Conservation (phyloP, 805 yeast species). For the Wickerhamiella allomyrinae region DNA sequence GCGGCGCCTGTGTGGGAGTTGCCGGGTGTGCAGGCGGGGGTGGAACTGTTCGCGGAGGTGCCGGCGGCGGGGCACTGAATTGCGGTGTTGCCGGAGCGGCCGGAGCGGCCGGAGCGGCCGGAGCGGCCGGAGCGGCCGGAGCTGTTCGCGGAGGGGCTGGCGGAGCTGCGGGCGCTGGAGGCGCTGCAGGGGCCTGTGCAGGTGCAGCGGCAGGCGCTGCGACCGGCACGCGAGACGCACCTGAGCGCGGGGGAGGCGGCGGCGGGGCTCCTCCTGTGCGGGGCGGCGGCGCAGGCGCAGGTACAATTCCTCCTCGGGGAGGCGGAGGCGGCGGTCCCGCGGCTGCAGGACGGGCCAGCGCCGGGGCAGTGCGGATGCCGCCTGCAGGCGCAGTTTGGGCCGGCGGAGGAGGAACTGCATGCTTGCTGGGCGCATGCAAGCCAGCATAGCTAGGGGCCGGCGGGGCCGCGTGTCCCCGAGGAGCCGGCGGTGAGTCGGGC, state of each 20-base stretch:
- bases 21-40: conserved; percentile 14
- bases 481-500: neutral
- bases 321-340: conserved; percentile 3
- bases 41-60: conserved; percentile 11
- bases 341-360: neutral
- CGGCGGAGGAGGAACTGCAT: neutral
- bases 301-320: conserved; percentile 1
- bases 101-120: conserved; percentile 16
- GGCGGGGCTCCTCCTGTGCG: conserved; percentile 7
- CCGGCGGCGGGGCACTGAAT: conserved; percentile 13
- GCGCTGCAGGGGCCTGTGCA: conserved; percentile 11
- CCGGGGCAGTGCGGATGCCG: neutral
- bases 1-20: conserved; percentile 10
- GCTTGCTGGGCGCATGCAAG: neutral
- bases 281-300: conserved; percentile 9
- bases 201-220: conserved; percentile 12
- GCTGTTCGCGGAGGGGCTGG: conserved; percentile 13
- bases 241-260: conserved; percentile 13
- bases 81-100: conserved; percentile 14
- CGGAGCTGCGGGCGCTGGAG: conserved; percentile 8
- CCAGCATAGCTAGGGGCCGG: neutral
- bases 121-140: conserved; percentile 18
- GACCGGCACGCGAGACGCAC: conserved; percentile 6
- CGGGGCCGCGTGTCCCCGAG: neutral
- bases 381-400: neutral